Evolutionary conservation across 805 yeast species (phyloP).

Genomic region (Candida ovalis): DNA sequence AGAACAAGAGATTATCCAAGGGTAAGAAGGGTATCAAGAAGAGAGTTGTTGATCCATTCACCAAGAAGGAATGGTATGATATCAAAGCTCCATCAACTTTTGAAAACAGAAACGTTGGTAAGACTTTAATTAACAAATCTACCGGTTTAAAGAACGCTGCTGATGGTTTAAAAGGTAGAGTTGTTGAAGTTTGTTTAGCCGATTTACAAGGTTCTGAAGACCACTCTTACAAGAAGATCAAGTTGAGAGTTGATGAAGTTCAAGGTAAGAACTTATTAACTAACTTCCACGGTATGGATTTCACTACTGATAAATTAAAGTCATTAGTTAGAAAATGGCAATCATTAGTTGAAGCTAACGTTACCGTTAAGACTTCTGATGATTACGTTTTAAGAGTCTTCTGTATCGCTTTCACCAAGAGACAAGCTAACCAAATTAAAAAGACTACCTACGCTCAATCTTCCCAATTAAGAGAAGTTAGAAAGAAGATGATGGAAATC

Average conservation of each 20-base stretch:
- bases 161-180: constrained; percentile 97
- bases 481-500: constrained; percentile 95
- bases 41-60: constrained; percentile 99
- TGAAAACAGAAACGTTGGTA: constrained; percentile 98
- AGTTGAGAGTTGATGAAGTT: constrained; percentile 97
- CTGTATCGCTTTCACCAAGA: constrained; percentile 98
- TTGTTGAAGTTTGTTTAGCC: constrained; percentile 92
- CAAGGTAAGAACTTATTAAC: constrained; percentile 98
- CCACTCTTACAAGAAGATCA: constrained; percentile 96
- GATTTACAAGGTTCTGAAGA: constrained; percentile 99
- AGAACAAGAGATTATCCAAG: constrained; percentile 74
- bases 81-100: constrained; percentile 98
- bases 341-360: constrained; percentile 96
- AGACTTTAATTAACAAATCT: constrained; percentile 96
- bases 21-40: constrained; percentile 98
- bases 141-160: constrained; percentile 98
- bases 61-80: constrained; percentile 98
- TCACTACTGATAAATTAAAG: constrained; percentile 96
- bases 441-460: constrained; percentile 98
- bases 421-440: constrained; percentile 94
- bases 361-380: constrained; percentile 96
- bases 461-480: constrained; percentile 93
- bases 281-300: constrained; percentile 99
- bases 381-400: constrained; percentile 95
- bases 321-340: constrained; percentile 99